phyloP scores from a whole-genome alignment of 805 yeast species.

The Wickerhamia fluorescens region DNA sequence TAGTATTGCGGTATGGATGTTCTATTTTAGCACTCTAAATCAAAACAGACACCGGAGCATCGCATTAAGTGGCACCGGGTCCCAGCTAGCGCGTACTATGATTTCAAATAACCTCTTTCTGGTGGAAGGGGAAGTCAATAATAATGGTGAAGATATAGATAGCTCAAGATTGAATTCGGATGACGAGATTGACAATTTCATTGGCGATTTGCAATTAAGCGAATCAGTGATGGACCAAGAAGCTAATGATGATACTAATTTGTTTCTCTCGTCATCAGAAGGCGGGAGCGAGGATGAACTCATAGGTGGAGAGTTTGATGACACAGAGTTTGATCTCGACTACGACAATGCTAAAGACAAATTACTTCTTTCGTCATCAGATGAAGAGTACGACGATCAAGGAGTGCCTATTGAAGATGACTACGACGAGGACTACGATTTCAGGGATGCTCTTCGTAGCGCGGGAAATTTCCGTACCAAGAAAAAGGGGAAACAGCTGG shows the following conservation, averaged over 20 bases:
- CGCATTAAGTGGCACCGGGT: too few species aligned
- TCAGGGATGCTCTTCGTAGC: slow-evolving; percentile 58
- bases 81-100: too few species aligned
- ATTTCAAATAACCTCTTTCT: too few species aligned
- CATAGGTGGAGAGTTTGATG: slow-evolving; percentile 11
- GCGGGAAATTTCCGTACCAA: slow-evolving; percentile 58
- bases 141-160: slow-evolving; percentile 14
- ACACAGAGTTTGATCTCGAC: slow-evolving; percentile 8
- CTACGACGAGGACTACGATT: slow-evolving; percentile 36
- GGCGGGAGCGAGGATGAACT: slow-evolving; percentile 15
- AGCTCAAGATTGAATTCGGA: too few species aligned
- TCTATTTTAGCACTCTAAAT: too few species aligned
- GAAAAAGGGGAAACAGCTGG: slow-evolving; percentile 21
- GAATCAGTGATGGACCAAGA: slow-evolving; percentile 5
- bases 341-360: slow-evolving; percentile 9
- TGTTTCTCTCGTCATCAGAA: slow-evolving; percentile 9
- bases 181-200: slow-evolving; percentile 7
- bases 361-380: slow-evolving; percentile 15
- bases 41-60: too few species aligned
- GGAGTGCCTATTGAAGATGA: slow-evolving; percentile 26
- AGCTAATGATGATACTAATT: slow-evolving; percentile 9
- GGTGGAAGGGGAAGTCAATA: slow-evolving; percentile 11
- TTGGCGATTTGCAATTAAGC: slow-evolving; percentile 5
- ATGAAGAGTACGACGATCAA: slow-evolving; percentile 21
- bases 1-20: too few species aligned